Evolutionary conservation across 2,329 filamentous ascomycete species (phyloP).

Genomic region (Teratosphaeria viscida): DNA sequence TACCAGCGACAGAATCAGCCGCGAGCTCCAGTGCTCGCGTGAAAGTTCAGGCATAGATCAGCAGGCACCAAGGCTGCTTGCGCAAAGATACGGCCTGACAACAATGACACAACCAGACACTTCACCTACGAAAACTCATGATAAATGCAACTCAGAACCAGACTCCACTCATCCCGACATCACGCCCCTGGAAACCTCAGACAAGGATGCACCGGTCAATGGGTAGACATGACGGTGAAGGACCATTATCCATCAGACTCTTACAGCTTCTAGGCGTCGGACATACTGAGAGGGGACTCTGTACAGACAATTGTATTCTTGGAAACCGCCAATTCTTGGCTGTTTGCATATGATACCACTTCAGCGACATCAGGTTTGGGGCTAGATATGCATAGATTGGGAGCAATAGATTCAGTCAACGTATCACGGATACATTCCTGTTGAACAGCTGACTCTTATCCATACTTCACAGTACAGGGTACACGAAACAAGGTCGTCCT

Average conservation of each 20-base stretch:
- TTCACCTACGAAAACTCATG: too few species aligned
- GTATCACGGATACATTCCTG: background rate
- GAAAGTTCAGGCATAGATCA: background rate
- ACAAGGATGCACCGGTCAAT: too few species aligned
- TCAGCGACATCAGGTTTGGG: background rate
- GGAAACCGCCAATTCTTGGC: background rate
- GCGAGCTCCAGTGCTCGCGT: conserved; percentile 7
- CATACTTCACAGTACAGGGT: background rate
- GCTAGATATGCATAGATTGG: background rate
- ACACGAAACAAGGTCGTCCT: too few species aligned
- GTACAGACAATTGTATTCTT: background rate
- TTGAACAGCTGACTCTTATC: background rate
- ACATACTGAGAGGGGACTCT: background rate
- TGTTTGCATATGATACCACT: background rate
- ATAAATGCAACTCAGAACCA: too few species aligned
- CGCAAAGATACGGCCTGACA: background rate
- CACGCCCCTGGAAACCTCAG: too few species aligned
- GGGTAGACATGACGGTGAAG: too few species aligned
- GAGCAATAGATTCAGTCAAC: background rate
- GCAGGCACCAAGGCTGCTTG: background rate
- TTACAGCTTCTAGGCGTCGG: background rate
- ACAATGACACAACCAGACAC: background rate
- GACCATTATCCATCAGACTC: background rate
- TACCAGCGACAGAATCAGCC: background rate
- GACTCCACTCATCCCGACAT: too few species aligned